A percentile compares a stretch with the other conserved stretches of the same genome.
phyloP scores from a whole-genome alignment of 768 basidiomycete genomes.

The Guyanaporus albipodus region DNA sequence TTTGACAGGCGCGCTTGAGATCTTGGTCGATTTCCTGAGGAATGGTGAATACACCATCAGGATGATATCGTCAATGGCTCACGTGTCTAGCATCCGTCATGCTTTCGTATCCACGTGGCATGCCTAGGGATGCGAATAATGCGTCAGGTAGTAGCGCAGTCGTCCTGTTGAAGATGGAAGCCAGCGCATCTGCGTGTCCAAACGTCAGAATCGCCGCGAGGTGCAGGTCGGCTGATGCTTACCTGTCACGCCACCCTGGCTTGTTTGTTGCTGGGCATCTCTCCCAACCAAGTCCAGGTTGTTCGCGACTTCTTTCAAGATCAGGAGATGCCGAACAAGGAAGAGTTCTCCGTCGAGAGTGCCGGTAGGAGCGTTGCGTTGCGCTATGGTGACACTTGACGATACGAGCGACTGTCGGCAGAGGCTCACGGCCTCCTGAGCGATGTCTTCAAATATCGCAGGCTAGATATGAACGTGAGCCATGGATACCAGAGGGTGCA shows the following conservation, averaged over 20 bases:
- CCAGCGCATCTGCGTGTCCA: constrained; percentile 24
- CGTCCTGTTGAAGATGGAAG: constrained; percentile 31
- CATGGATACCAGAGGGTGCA: background rate
- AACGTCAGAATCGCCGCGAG: constrained; percentile 1
- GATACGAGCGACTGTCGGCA: constrained; percentile 78
- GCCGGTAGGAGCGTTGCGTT: constrained; percentile 41
- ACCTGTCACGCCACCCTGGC: constrained; percentile 61
- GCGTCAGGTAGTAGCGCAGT: constrained; percentile 56
- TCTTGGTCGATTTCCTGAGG: constrained; percentile 83
- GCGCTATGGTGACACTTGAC: constrained; percentile 63
- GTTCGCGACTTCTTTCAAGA: constrained; percentile 85
- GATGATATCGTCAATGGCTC: constrained; percentile 15
- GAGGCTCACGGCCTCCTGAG: constrained; percentile 83
- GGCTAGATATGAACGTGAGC: constrained; percentile 47
- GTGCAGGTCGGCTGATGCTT: background rate
- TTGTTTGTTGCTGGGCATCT: constrained; percentile 40
- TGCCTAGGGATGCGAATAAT: constrained; percentile 65
- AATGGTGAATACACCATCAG: background rate
- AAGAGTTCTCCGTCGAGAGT: constrained; percentile 77
- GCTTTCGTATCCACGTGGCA: constrained; percentile 56
- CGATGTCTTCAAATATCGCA: constrained; percentile 95
- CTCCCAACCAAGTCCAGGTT: constrained; percentile 62
- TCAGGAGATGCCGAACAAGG: constrained; percentile 83
- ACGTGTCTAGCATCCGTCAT: constrained; percentile 74
- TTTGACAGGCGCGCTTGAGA: constrained; percentile 81